phyloP scores from a whole-genome alignment of 495 filamentous ascomycete genomes.

The Penicillium angulare region DNA sequence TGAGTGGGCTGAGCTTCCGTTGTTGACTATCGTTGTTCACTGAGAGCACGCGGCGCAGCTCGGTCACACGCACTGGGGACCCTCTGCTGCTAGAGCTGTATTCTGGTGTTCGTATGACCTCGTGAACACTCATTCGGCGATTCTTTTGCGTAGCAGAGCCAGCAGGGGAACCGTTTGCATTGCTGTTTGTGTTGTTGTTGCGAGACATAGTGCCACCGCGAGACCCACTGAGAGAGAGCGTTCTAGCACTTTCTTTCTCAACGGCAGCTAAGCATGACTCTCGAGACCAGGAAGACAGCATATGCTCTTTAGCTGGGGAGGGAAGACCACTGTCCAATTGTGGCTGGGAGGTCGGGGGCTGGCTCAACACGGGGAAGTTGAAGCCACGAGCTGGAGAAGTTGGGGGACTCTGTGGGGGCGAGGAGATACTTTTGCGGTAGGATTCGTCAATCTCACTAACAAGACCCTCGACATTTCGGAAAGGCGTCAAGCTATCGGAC shows the following conservation, averaged over 20 bases:
- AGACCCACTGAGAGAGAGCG: constrained; percentile 70
- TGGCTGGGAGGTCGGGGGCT: constrained; percentile 22
- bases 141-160: constrained; percentile 29
- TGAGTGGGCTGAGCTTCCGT: constrained; percentile 42
- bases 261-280: constrained; percentile 65
- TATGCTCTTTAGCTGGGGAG: constrained; percentile 58
- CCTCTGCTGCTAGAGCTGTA: constrained; percentile 59
- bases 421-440: constrained; percentile 57
- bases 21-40: constrained; percentile 38
- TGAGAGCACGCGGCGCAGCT: constrained; percentile 73
- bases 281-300: constrained; percentile 75
- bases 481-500: constrained; percentile 31
- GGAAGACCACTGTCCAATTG: constrained; percentile 36
- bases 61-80: constrained; percentile 79
- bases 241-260: constrained; percentile 64
- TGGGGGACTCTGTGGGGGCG: constrained; percentile 67
- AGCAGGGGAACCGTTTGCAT: constrained; percentile 30
- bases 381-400: constrained; percentile 67
- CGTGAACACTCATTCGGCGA: constrained; percentile 42
- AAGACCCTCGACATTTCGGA: constrained; percentile 51
- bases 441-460: constrained; percentile 68
- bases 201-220: constrained; percentile 59
- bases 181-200: constrained; percentile 57
- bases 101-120: constrained; percentile 49
- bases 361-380: constrained; percentile 56